phyloP scores from a whole-genome alignment of 305 asterid genomes.

The Nicotiana rustica region DNA sequence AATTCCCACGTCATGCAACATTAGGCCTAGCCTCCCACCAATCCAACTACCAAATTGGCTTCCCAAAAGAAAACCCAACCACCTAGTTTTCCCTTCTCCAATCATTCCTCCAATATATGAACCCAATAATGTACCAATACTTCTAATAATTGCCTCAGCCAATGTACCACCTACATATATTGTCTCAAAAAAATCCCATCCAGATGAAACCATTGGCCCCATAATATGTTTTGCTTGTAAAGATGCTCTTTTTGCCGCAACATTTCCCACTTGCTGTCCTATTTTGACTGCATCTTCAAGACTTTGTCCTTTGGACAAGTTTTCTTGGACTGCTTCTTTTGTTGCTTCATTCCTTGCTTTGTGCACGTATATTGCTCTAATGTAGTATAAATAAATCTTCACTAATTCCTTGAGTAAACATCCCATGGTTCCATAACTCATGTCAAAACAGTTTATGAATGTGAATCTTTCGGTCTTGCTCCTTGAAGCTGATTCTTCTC shows the following conservation, averaged over 20 bases:
- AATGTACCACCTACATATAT: conserved; percentile 55
- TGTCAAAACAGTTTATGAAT: conserved; percentile 59
- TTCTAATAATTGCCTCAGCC: conserved; percentile 52
- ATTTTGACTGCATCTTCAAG: conserved; percentile 42
- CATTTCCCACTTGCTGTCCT: conserved; percentile 52
- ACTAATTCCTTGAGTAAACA: conserved; percentile 56
- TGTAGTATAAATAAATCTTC: conserved; percentile 55
- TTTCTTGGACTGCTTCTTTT: conserved; percentile 43
- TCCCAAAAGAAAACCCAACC: conserved; percentile 65
- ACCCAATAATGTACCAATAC: conserved; percentile 54
- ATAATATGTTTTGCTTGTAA: conserved; percentile 51
- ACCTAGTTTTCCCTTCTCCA: conserved; percentile 60
- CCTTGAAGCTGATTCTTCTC: conserved; percentile 48
- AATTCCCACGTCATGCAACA: conserved; percentile 61
- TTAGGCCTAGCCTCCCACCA: conserved; percentile 67
- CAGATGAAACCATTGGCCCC: conserved; percentile 57
- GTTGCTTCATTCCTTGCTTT: conserved; percentile 50
- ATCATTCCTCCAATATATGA: conserved; percentile 55
- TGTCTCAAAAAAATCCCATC: conserved; percentile 64
- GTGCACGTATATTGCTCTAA: conserved; percentile 56
- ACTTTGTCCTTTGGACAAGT: conserved; percentile 41
- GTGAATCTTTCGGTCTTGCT: conserved; percentile 55
- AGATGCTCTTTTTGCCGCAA: conserved; percentile 48
- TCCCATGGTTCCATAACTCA: conserved; percentile 56
- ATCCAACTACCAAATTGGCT: conserved; percentile 76